Evolutionary conservation across 2,329 filamentous ascomycete genomes (phyloP).

Genomic region (Botryosphaeria agaves): DNA sequence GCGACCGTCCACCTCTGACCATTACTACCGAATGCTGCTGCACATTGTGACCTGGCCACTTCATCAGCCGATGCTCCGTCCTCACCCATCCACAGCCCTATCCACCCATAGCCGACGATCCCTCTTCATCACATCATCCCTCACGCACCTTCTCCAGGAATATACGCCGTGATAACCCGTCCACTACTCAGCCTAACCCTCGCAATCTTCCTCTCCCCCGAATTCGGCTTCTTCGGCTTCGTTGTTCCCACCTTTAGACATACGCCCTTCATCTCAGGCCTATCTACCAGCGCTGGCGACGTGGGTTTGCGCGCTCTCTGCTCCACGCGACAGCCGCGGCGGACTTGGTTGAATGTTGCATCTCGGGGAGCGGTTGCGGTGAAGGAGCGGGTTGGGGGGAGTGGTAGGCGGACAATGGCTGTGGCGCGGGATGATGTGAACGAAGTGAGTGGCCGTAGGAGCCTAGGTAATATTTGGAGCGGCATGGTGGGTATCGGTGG

Average conservation of each 20-base stretch:
- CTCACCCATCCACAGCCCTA: neutral
- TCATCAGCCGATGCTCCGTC: constrained; percentile 4
- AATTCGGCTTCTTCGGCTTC: constrained; percentile 98
- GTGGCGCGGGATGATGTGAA: no score
- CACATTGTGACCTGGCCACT: constrained; percentile 62
- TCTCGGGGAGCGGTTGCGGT: constrained; percentile 18
- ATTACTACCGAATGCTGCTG: constrained; percentile 97
- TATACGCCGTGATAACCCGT: constrained; percentile 79
- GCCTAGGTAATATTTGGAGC: no score
- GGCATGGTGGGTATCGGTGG: no score
- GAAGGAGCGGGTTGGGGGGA: constrained; percentile 13
- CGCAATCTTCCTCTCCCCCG: constrained; percentile 87
- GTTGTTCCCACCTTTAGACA: constrained; percentile 87
- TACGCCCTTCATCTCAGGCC: constrained; percentile 84
- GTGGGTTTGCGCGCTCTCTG: constrained; percentile 73
- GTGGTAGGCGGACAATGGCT: no score
- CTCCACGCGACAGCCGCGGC: constrained; percentile 55
- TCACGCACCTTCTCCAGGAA: constrained; percentile 66
- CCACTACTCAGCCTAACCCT: constrained; percentile 80
- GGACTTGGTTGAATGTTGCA: constrained; percentile 33
- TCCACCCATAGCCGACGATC: neutral
- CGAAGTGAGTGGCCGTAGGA: no score
- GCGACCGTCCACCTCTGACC: constrained; percentile 78
- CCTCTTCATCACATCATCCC: constrained; percentile 1
- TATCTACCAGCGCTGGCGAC: constrained; percentile 63